A percentile compares a stretch with the other conserved stretches of the same genome.
These are phyloP conservation scores for Suillus weaverae DNA, from an alignment of 768 basidiomycete genomes.

Conservation along the genomic window DNA sequence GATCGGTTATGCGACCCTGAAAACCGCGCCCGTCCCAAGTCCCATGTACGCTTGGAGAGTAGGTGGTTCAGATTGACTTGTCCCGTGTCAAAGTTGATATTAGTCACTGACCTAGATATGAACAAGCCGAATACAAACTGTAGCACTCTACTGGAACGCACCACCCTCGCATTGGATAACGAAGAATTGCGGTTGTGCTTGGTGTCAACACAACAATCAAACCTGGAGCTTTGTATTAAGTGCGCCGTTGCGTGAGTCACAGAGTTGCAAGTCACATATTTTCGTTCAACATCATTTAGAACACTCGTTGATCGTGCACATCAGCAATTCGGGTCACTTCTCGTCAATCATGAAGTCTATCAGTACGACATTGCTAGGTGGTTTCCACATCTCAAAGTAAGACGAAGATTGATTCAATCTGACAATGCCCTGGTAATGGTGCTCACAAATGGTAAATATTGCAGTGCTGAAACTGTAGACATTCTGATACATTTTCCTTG, in stretches of 20 bases:
- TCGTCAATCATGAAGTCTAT: no score
- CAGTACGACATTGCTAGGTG: no score
- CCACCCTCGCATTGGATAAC: conserved; percentile 21
- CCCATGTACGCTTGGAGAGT: background rate
- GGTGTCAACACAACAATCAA: conserved; percentile 27
- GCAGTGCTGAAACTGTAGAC: no score
- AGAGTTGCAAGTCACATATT: background rate
- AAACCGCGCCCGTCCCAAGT: background rate
- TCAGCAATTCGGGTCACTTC: no score
- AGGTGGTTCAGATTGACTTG: background rate
- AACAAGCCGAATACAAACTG: conserved; percentile 14
- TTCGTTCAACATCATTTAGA: no score
- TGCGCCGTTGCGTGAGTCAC: background rate
- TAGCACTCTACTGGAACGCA: conserved; percentile 17
- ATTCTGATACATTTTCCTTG: no score
- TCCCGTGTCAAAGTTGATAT: background rate
- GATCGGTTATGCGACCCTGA: background rate
- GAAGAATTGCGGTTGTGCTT: conserved; percentile 20
- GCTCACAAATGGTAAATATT: no score
- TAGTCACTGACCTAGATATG: conserved; percentile 14
- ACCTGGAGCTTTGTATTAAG: conserved; percentile 15
- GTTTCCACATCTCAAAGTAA: no score
- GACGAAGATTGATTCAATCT: no score
- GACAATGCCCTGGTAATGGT: no score
- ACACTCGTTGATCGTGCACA: no score